Evolutionary conservation across 202 grass and related monocot genomes (phyloP).

Genomic region (Zoysia matrella): DNA sequence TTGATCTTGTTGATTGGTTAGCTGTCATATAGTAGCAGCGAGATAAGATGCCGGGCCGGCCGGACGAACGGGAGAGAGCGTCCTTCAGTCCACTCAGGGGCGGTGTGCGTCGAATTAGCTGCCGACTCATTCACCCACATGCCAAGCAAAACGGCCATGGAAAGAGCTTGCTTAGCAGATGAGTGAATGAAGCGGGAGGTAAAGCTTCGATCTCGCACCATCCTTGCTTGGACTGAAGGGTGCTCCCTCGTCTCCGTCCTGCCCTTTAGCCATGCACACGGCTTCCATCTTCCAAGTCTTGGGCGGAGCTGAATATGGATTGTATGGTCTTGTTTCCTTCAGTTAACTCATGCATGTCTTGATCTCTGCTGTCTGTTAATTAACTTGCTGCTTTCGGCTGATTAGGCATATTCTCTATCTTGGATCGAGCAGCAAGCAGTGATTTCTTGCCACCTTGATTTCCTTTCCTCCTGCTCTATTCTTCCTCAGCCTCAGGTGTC

Average conservation of each 20-base stretch:
- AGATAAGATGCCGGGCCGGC: not conserved
- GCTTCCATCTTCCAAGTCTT: not conserved
- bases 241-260: slow-evolving; percentile 76
- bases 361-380: slow-evolving; percentile 18
- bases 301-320: slow-evolving; percentile 1
- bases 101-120: slow-evolving; percentile 85
- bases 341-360: not conserved
- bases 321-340: not conserved
- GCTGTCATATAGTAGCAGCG: not conserved
- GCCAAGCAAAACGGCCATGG: slow-evolving; percentile 48
- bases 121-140: slow-evolving; percentile 99
- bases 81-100: slow-evolving; percentile 98
- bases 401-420: not conserved
- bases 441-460: not conserved
- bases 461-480: not conserved
- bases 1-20: too few relatives aligned
- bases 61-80: slow-evolving; percentile 76
- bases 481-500: not conserved
- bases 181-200: slow-evolving; percentile 99
- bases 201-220: slow-evolving; percentile 67
- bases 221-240: slow-evolving; percentile 99
- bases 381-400: slow-evolving; percentile 22
- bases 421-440: not conserved
- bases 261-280: slow-evolving; percentile 7
- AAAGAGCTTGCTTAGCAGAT: slow-evolving; percentile 71